These are phyloP conservation scores for Psidium guajava DNA, from an alignment of 345 rosid genomes.

Conservation along the genomic window DNA sequence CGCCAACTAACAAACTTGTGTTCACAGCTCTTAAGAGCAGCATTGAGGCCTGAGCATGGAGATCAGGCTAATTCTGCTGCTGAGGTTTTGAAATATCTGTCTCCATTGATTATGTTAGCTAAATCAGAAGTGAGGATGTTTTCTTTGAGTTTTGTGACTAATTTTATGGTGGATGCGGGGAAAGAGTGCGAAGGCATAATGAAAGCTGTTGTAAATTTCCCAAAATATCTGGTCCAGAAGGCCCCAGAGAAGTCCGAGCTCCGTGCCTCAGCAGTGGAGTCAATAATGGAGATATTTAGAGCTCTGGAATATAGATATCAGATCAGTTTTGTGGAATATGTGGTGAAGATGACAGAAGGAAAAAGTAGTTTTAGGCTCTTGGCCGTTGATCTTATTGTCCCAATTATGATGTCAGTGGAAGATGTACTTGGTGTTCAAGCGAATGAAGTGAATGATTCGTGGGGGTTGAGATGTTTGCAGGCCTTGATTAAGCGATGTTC, in stretches of 20 bases:
- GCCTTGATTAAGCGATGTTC: slow-evolving; percentile 67
- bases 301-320: slow-evolving; percentile 47
- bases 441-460: slow-evolving; percentile 18
- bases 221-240: slow-evolving; percentile 52
- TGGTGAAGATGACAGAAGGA: slow-evolving; percentile 62
- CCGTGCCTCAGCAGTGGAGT: slow-evolving; percentile 72
- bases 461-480: slow-evolving; percentile 54
- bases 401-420: slow-evolving; percentile 35
- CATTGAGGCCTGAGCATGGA: slow-evolving; percentile 59
- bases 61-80: slow-evolving; percentile 45
- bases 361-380: slow-evolving; percentile 57
- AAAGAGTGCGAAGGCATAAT: slow-evolving; percentile 31
- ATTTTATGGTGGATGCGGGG: slow-evolving; percentile 20
- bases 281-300: slow-evolving; percentile 59
- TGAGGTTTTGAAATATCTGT: slow-evolving; percentile 57
- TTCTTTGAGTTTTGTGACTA: slow-evolving; percentile 46
- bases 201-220: slow-evolving; percentile 52
- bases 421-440: slow-evolving; percentile 29
- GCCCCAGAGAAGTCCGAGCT: slow-evolving; percentile 92
- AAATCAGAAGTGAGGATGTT: slow-evolving; percentile 63
- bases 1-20: slow-evolving; percentile 36
- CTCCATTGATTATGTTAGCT: slow-evolving; percentile 45
- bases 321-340: slow-evolving; percentile 41
- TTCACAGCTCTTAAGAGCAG: slow-evolving; percentile 34
- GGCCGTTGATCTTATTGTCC: slow-evolving; percentile 67